Base-by-base conservation (phyloP, 2,329 filamentous ascomycete species). In the Fusarium sp. region DNA sequence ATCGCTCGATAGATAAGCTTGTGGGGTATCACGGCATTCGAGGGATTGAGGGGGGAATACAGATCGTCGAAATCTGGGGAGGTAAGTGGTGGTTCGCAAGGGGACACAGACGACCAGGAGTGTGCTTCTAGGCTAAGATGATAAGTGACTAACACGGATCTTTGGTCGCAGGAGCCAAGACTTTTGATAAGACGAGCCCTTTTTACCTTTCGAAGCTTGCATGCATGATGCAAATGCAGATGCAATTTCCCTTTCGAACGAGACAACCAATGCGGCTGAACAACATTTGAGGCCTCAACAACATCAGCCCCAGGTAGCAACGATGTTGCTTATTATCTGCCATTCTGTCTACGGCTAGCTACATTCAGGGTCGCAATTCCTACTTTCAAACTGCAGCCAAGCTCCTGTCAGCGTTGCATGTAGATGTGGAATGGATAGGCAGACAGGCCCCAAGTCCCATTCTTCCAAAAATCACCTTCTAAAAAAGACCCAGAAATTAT, bases 401-500 rank as follows among this genome's bases (percentile, higher is more conserved):
- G 34, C 30, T 42, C 49, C 30, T 68, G 53, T 68, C 65, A 59
- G 51, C 29, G 46, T 34, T 42, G 63, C 65, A 63, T 57, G 32
- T 30, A 22, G 34, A 27, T 34, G 20, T 34, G 47, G 47, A 29
- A 51, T 51, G 30, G 30, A 51, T n/a, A 38, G 22, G 30, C 47
- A 27, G n/a, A 52, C 27, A 27, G 27, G 9, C 27, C 25, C n/a
- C n/a, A 47, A 50, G 30, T 27, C 32, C 50, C 50, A 38, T 27
- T 25, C 22, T 42, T 16, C 29, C 18, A 14, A 25, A 52, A 43
- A 22, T n/a, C 32, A 29, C 18, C 32, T 53, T 25, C 22, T n/a
- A 47, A 43, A 29, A 43, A 38, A 38, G 59, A 46, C 60, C 66
- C 50, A 51, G 54, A 68, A 56, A 55, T 51, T 59, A 34, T 25